These are phyloP conservation scores for Xylaria sp. DNA, from an alignment of 2,329 filamentous ascomycete species.

Conservation along the genomic window DNA sequence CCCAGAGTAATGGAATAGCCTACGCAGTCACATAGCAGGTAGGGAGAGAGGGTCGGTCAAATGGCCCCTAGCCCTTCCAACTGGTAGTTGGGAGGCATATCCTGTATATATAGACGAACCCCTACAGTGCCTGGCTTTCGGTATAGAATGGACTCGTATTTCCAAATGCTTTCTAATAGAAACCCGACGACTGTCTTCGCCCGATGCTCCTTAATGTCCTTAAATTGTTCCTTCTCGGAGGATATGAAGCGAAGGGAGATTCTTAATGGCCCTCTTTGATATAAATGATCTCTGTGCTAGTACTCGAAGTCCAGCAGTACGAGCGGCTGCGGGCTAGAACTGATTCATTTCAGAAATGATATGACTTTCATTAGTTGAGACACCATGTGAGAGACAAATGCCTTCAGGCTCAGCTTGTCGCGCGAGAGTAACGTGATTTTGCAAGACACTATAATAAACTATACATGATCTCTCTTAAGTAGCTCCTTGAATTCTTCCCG, in stretches of 20 bases:
- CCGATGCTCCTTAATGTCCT: background rate
- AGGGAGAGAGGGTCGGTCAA: no score
- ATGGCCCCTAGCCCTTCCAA: no score
- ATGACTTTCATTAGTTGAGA: no score
- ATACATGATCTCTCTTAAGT: background rate
- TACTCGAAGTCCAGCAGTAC: no score
- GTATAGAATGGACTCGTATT: conserved; percentile 1
- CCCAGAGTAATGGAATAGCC: no score
- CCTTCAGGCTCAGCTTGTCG: background rate
- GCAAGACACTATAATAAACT: background rate
- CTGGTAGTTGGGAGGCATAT: no score
- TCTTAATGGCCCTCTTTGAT: background rate
- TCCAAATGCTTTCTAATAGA: background rate
- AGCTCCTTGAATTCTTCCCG: background rate
- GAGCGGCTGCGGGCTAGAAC: no score
- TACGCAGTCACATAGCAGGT: no score
- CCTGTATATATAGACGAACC: no score
- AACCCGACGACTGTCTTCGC: background rate
- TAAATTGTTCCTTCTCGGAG: background rate
- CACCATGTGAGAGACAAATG: background rate
- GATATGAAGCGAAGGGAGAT: background rate
- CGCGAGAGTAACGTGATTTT: background rate
- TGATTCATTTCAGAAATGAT: no score
- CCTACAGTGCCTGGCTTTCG: background rate
- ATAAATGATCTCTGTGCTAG: background rate